Evolutionary conservation across 305 asterid genomes (phyloP), one percentile per base, ranked within the genome.

Genomic region (Fraxinus ornus): DNA sequence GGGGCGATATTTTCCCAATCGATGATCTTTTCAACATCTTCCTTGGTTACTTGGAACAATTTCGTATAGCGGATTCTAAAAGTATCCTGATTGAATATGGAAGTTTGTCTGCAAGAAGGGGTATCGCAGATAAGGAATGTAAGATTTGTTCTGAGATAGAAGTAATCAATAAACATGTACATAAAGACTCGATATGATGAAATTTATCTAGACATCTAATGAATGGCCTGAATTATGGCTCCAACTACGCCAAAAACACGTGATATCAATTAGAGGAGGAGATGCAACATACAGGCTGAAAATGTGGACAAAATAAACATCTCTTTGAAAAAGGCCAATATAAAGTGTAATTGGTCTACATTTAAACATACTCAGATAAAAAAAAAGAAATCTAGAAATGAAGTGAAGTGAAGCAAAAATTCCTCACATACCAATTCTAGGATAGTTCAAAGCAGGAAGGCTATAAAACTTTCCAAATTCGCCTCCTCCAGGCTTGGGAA

Each of bases 401-500:
- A 28, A 28, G 30, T 28, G 30, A 28, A 28, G 30, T 35, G 33
- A 30, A 76, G 13, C 75, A 36, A 47, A 12, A 41, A 36, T 21
- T 15, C 36, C 44, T 37, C 49, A 28, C 94, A 10, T 91, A 92
- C 97, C 97, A 71, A 93, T 77, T 88, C 97, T 90, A 32, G 98
- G 97, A 86, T 94, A 95, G 62, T 93, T 93, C 79, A 94, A 87
- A 72, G 97, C 97, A 70, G 95, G 91, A 80, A 93, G 94, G 88
- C 97, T 93, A 78, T 93, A 93, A 84, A 90, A 93, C 74, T 94
- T 93, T 89, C 97, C 98, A 73, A 91, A 94, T 85, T 94, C 97
- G 9, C 98, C 98, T 76, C 98, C 97, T 86, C 92, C 97, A 82
- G 90, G 91, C 86, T 91, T 94, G 81, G 98, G 97, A 84, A 94